phyloP scores from a whole-genome alignment of 768 basidiomycete species.

The Macrolepiota dolichaula region DNA sequence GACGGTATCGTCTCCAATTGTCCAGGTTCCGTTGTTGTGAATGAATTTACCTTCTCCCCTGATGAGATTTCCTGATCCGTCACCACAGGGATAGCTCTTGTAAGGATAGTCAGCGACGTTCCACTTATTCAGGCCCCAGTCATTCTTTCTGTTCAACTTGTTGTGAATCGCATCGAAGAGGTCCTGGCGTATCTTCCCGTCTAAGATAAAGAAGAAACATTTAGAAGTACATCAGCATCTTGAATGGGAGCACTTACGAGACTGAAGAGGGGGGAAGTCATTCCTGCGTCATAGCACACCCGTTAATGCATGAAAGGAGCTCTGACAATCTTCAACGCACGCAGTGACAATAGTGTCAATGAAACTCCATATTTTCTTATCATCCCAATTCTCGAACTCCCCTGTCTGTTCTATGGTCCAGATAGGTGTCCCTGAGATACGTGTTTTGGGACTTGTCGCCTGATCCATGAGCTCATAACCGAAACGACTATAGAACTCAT shows the following conservation, averaged over 20 bases:
- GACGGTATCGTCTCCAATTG: background rate
- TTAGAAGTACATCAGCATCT: too few species aligned
- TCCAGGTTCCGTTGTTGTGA: background rate
- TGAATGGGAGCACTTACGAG: too few species aligned
- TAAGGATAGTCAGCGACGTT: background rate
- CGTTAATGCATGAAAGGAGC: too few species aligned
- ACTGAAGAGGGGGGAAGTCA: too few species aligned
- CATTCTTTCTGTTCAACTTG: slow-evolving; percentile 64
- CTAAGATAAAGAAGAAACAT: too few species aligned
- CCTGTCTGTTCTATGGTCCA: background rate
- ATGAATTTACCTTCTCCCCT: background rate
- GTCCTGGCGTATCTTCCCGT: too few species aligned
- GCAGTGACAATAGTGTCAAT: background rate
- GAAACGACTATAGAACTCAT: background rate
- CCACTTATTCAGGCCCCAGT: slow-evolving; percentile 71
- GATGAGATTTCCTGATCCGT: background rate
- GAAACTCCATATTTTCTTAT: background rate
- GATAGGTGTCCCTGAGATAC: background rate
- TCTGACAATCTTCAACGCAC: too few species aligned
- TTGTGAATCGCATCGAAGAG: slow-evolving; percentile 55
- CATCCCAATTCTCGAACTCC: background rate
- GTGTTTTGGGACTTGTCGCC: background rate
- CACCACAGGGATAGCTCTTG: too few species aligned
- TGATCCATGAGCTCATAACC: background rate
- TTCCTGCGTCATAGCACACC: too few species aligned